These are phyloP conservation scores for Pseudonitzschia pungens DNA, from an alignment of 108 stramenopile genomes.

Conservation along the genomic window DNA sequence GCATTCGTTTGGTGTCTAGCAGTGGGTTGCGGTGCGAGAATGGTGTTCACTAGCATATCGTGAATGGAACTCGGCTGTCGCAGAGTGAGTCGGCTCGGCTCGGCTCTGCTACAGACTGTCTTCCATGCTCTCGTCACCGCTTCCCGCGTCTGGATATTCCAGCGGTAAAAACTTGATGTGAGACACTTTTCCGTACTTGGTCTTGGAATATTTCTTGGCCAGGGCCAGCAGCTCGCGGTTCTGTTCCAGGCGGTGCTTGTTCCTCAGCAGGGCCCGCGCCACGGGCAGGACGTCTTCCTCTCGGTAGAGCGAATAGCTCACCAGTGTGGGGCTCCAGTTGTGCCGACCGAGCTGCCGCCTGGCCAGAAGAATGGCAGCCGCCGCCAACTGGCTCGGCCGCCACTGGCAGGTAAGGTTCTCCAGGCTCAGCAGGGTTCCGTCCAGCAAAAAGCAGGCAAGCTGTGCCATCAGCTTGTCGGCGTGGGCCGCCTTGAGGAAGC, in stretches of 20 bases:
- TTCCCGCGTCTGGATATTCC: background rate
- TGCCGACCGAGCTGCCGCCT: conserved; percentile 68
- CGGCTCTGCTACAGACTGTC: background rate
- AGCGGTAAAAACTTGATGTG: background rate
- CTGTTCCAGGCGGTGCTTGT: background rate
- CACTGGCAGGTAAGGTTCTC: conserved; percentile 63
- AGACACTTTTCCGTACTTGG: conserved; percentile 16
- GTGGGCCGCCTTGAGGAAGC: conserved; percentile 90
- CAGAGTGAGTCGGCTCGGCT: background rate
- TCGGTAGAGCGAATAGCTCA: conserved; percentile 74
- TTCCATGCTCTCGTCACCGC: background rate
- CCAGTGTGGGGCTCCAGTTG: conserved; percentile 88
- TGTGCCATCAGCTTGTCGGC: conserved; percentile 87
- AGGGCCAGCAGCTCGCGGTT: conserved; percentile 11
- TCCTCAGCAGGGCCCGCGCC: conserved; percentile 55
- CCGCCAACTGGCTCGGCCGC: conserved; percentile 88
- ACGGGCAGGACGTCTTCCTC: conserved; percentile 80
- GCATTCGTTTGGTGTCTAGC: background rate
- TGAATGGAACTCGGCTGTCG: background rate
- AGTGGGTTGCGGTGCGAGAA: background rate
- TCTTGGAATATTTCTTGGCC: conserved; percentile 21
- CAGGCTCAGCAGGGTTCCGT: conserved; percentile 88
- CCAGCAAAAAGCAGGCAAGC: conserved; percentile 83
- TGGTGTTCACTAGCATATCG: background rate
- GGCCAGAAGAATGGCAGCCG: conserved; percentile 87